Evolutionary conservation across 805 yeast species (phyloP).

Genomic region (Ogataea sp.): DNA sequence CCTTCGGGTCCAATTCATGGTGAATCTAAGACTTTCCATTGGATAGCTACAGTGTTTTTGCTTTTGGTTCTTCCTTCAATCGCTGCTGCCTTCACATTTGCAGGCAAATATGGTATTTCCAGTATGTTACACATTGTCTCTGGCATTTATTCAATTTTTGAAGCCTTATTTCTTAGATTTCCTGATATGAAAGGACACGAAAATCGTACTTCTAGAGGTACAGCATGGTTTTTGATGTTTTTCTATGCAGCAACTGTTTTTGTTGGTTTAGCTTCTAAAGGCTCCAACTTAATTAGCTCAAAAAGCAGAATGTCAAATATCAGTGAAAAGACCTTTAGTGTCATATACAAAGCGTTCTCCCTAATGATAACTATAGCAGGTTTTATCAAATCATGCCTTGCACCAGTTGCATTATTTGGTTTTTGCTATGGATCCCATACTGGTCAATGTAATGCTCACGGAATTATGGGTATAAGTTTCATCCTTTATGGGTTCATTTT

Average conservation of each 20-base stretch:
- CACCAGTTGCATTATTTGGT: slow-evolving; percentile 78
- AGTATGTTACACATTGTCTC: slow-evolving; percentile 37
- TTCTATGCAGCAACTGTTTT: slow-evolving; percentile 40
- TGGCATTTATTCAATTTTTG: slow-evolving; percentile 45
- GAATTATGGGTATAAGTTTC: slow-evolving; percentile 92
- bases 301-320: slow-evolving; percentile 23
- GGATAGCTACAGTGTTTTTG: slow-evolving; percentile 43
- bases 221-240: slow-evolving; percentile 53
- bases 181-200: slow-evolving; percentile 62
- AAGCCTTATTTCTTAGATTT: slow-evolving; percentile 48
- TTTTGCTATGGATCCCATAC: slow-evolving; percentile 79
- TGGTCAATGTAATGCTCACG: slow-evolving; percentile 96
- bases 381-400: slow-evolving; percentile 74
- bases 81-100: slow-evolving; percentile 46
- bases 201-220: slow-evolving; percentile 57
- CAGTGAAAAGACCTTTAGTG: slow-evolving; percentile 27
- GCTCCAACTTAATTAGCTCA: slow-evolving; percentile 24
- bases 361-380: slow-evolving; percentile 46
- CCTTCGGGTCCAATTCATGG: neutral
- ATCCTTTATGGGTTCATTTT: slow-evolving; percentile 71
- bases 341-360: slow-evolving; percentile 38
- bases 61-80: slow-evolving; percentile 50
- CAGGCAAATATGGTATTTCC: slow-evolving; percentile 38
- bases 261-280: slow-evolving; percentile 47
- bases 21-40: slow-evolving; percentile 49